Base-by-base conservation (phyloP, 495 filamentous ascomycete genomes). In the Xylaria intraflava region DNA sequence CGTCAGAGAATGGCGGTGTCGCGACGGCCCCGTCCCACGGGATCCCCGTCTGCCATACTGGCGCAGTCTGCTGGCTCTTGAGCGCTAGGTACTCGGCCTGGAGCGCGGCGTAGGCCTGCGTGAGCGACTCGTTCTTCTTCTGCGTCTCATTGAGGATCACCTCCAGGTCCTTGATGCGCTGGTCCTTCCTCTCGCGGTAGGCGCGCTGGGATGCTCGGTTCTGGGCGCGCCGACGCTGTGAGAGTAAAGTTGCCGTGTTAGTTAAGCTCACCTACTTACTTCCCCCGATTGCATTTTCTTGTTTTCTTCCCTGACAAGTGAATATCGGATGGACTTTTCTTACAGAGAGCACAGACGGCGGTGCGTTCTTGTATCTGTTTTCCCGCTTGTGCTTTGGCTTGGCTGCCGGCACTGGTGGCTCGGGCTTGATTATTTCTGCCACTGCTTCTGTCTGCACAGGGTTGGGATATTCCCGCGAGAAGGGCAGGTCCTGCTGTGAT, bases 121-220 rank as follows among this genome's bases (percentile, higher is more conserved):
- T 5, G 27, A 75, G 70, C 35, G 64, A 63, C 23, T 74, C 68
- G 50, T 72, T 72, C 56, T 67, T 69, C 39, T 72, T 65, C 56
- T 77, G 71, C 41, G 74, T 67, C 12, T 77, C 78, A 59, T 68
- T 77, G 59, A 92, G 84, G 70, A 89, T 86, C 40, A 83, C 72
- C 71, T 91, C 87, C 8, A 93, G 83, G 49, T 91, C 87, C 64
- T 83, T 83, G 50, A 91, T 87, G 54, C 87, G 83, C 38, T 86
- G 81, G 62, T 93, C 88, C 67, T 93, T 93, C 51, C 88, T 80
- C 68, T 91, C 87, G 42, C 88, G 85, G 59, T 91, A 93, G 11
- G 51, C 51, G 7, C 51, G 42, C 67, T 93, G 88, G 3, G 79
- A 80, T 51, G 76, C 77, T 40, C 79, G 72, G 57, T 82, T 82